Conservation (phyloP, 805 yeast species). For the Starmera amethionina region DNA sequence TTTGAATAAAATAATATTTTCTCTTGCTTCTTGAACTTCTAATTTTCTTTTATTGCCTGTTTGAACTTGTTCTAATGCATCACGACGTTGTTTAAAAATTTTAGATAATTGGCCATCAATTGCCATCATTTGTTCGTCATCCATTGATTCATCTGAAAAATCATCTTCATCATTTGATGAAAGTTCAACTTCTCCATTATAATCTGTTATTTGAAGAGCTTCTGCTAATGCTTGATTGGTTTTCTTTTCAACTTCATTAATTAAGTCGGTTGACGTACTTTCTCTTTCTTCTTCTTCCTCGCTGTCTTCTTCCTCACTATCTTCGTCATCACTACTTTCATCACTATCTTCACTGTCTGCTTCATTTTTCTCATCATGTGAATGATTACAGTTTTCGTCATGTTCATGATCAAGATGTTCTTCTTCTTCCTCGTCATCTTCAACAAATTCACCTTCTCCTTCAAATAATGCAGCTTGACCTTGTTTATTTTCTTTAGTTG, state of each 20-base stretch:
- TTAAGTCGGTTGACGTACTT: conserved; percentile 1
- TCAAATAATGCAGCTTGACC: conserved; percentile 76
- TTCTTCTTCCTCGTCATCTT: conserved; percentile 36
- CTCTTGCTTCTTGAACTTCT: conserved; percentile 72
- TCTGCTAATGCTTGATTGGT: conserved; percentile 59
- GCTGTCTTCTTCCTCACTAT: conserved; percentile 27
- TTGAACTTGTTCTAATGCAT: conserved; percentile 43
- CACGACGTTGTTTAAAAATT: conserved; percentile 77
- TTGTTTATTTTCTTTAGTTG: conserved; percentile 66
- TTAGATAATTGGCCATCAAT: conserved; percentile 75
- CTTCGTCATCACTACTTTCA: conserved; percentile 22
- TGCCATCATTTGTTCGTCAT: conserved; percentile 94
- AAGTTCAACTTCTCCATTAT: conserved; percentile 28
- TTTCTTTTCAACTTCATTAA: conserved; percentile 37
- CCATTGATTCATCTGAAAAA: conserved; percentile 75
- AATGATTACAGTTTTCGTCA: conserved; percentile 20
- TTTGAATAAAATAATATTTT: conserved; percentile 71
- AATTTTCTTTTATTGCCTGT: conserved; percentile 60
- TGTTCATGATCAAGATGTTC: conserved; percentile 23
- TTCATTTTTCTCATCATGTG: conserved; percentile 21
- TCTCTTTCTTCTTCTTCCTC: conserved; percentile 16
- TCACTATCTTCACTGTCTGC: conserved; percentile 16
- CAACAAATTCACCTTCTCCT: conserved; percentile 40
- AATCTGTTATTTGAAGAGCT: conserved; percentile 57
- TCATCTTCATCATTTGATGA: conserved; percentile 42